Conservation (phyloP, 768 basidiomycete genomes). For the Phaeotremella fagi region DNA sequence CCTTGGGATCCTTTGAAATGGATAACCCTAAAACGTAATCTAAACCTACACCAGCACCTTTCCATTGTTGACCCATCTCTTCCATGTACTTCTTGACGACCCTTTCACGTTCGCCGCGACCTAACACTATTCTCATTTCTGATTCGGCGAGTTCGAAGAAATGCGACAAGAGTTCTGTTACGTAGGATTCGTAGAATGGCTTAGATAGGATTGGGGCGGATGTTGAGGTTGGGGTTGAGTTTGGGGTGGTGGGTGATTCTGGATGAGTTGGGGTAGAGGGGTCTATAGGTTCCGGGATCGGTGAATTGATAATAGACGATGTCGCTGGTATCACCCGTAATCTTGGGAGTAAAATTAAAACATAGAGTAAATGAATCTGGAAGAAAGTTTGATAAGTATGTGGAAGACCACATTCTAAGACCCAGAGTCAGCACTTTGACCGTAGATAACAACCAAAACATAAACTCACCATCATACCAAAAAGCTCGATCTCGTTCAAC, state of each 20-base stretch:
- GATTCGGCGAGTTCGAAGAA: constrained; percentile 93
- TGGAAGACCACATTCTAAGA: constrained; percentile 71
- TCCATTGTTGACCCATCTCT: constrained; percentile 78
- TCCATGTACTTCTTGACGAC: constrained; percentile 83
- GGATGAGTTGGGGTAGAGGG: constrained; percentile 18
- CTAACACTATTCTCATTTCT: constrained; percentile 74
- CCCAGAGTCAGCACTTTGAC: not conserved
- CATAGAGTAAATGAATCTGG: constrained; percentile 82
- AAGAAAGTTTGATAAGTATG: constrained; percentile 98
- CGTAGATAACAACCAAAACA: not conserved
- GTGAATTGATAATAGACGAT: constrained; percentile 42
- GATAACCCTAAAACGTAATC: constrained; percentile 66
- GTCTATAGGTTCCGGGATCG: constrained; percentile 29
- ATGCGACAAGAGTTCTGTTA: constrained; percentile 83
- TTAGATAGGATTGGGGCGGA: constrained; percentile 8
- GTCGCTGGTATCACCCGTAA: constrained; percentile 69
- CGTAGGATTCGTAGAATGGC: constrained; percentile 51
- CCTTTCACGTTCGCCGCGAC: constrained; percentile 61
- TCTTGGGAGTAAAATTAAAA: constrained; percentile 84
- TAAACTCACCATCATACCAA: constrained; percentile 51
- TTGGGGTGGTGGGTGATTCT: not conserved
- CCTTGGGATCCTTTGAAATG: constrained; percentile 63
- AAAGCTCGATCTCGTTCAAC: constrained; percentile 49
- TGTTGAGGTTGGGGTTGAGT: not conserved
- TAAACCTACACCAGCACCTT: constrained; percentile 70